Conservation (phyloP, 148 eudicot genomes). For the Polygonum aviculare region DNA sequence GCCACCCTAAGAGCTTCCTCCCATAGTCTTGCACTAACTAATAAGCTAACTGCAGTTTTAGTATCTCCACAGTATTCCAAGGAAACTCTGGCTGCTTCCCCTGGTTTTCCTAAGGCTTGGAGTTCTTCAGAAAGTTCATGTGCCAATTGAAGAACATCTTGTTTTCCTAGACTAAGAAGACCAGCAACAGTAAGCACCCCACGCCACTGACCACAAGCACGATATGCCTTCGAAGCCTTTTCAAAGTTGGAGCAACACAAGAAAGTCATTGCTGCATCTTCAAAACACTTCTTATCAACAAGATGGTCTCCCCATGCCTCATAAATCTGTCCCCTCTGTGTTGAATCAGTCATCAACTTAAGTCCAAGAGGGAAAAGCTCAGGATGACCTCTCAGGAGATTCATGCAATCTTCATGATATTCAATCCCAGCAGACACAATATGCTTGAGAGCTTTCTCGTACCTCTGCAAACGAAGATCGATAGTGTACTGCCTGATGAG, state of each 20-base stretch:
- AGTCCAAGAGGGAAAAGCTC: constrained; percentile 74
- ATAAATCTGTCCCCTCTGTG: constrained; percentile 51
- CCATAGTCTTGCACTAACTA: constrained; percentile 83
- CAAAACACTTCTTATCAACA: constrained; percentile 55
- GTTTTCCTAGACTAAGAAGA: constrained; percentile 60
- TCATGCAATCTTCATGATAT: constrained; percentile 59
- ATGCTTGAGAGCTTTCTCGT: constrained; percentile 72
- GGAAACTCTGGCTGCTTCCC: constrained; percentile 85
- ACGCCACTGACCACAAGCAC: constrained; percentile 74
- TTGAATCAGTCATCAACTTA: constrained; percentile 44
- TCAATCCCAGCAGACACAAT: constrained; percentile 66
- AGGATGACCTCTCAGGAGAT: constrained; percentile 69
- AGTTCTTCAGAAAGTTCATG: constrained; percentile 90
- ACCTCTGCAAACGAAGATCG: constrained; percentile 71
- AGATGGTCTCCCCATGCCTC: constrained; percentile 98
- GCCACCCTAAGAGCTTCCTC: constrained; percentile 92
- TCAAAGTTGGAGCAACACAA: constrained; percentile 63
- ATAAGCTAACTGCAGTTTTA: constrained; percentile 44
- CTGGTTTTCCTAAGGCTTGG: constrained; percentile 80
- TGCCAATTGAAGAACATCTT: constrained; percentile 64
- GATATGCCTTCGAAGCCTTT: constrained; percentile 85
- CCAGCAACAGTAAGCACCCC: constrained; percentile 88
- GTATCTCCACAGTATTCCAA: constrained; percentile 90
- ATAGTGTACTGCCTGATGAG: constrained; percentile 67
- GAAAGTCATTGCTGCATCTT: constrained; percentile 89